Conservation (phyloP, 2,329 filamentous ascomycete genomes). For the Aspergillus clavatus region DNA sequence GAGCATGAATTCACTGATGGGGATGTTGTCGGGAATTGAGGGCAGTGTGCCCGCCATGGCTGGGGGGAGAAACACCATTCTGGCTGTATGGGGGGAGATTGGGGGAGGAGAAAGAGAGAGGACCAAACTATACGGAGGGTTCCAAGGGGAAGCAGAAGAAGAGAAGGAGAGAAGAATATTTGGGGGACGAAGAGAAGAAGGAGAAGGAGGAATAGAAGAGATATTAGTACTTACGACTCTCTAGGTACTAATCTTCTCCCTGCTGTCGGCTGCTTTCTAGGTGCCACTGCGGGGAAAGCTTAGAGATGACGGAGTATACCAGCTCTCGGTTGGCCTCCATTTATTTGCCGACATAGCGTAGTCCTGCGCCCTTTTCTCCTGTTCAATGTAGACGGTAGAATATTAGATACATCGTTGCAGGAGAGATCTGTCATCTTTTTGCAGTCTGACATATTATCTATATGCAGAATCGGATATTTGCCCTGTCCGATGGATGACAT, state of each 20-base stretch:
- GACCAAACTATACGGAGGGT: too few species aligned
- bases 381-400: too few species aligned
- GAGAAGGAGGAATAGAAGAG: background rate
- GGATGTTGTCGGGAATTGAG: slow-evolving; percentile 67
- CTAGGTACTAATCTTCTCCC: too few species aligned
- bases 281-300: background rate
- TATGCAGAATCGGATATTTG: too few species aligned
- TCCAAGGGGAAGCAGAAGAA: too few species aligned
- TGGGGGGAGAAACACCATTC: slow-evolving; percentile 46
- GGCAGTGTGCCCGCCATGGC: slow-evolving; percentile 36
- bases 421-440: too few species aligned
- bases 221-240: background rate
- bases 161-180: background rate
- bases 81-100: background rate
- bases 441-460: too few species aligned
- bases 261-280: background rate
- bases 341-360: background rate
- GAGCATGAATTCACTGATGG: slow-evolving; percentile 72
- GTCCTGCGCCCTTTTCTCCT: too few species aligned
- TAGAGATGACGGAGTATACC: background rate
- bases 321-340: background rate
- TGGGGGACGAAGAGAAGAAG: too few species aligned
- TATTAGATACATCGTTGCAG: too few species aligned
- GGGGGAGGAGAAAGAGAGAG: background rate
- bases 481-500: too few species aligned